Percentiles rank a stretch among this genome's conserved stretches.
Conservation (phyloP, 768 basidiomycete species). For the Tulasnella sp. region DNA sequence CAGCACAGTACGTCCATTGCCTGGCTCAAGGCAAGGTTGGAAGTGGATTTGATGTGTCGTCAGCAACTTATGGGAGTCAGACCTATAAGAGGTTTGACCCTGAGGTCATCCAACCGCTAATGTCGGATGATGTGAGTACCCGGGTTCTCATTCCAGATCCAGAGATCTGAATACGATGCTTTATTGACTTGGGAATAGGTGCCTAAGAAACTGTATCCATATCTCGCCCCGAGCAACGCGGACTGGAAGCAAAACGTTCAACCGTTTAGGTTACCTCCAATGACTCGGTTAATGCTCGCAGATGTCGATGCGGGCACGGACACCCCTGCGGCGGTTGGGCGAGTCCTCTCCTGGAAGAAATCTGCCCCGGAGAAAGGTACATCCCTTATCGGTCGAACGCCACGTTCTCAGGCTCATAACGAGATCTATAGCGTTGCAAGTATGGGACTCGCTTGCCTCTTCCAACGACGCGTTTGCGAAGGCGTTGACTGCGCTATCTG, state of each 20-base stretch:
- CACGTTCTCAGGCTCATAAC: background rate
- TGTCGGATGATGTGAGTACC: conserved; percentile 42
- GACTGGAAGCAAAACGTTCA: conserved; percentile 62
- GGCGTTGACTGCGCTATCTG: conserved; percentile 15
- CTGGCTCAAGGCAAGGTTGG: conserved; percentile 97
- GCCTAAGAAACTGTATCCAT: conserved; percentile 30
- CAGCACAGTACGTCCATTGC: conserved; percentile 90
- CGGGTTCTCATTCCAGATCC: no score
- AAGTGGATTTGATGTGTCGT: conserved; percentile 91
- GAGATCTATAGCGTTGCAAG: conserved; percentile 9
- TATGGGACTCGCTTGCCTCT: conserved; percentile 21
- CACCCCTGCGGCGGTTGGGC: conserved; percentile 84
- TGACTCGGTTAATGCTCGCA: conserved; percentile 75
- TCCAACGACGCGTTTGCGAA: conserved; percentile 19
- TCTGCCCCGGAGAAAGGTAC: conserved; percentile 47
- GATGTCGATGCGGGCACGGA: conserved; percentile 95
- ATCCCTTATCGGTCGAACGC: background rate
- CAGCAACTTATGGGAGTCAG: conserved; percentile 91
- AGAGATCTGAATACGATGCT: no score
- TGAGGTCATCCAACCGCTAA: conserved; percentile 48
- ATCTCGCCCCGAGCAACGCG: conserved; percentile 51
- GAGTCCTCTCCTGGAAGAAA: conserved; percentile 82
- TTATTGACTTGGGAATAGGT: background rate
- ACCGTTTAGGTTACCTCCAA: conserved; percentile 71
- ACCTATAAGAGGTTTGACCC: conserved; percentile 82